phyloP scores from a whole-genome alignment of 192 early-diverging fungal genomes.

The Gaertneriomyces semiglobifer region DNA sequence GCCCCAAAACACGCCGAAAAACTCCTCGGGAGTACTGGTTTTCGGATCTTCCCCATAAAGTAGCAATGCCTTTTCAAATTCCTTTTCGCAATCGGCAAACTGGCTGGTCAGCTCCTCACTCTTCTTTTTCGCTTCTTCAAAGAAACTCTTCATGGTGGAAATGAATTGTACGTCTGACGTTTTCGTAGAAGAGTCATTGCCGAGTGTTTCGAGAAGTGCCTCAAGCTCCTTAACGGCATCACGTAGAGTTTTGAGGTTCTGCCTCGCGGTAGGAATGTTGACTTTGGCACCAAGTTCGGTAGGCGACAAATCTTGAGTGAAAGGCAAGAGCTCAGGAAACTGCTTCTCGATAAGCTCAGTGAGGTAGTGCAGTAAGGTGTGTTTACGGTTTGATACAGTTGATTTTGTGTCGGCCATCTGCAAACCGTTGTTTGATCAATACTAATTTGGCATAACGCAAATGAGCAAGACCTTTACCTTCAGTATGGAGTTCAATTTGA shows the following conservation, averaged over 20 bases:
- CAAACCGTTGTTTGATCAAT: too few species aligned
- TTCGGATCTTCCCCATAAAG: slow-evolving; percentile 53
- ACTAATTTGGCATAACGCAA: too few species aligned
- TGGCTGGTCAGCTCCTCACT: slow-evolving; percentile 29
- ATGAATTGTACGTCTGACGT: slow-evolving; percentile 17
- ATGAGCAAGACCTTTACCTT: slow-evolving; percentile 34
- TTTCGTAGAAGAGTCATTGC: slow-evolving; percentile 9
- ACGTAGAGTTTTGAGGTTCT: slow-evolving; percentile 33
- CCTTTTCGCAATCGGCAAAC: slow-evolving; percentile 42
- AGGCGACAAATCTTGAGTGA: slow-evolving; percentile 38
- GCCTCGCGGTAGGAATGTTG: slow-evolving; percentile 40
- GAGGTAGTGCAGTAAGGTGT: slow-evolving; percentile 49
- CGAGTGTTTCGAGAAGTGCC: slow-evolving; percentile 25
- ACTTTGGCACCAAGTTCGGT: slow-evolving; percentile 50
- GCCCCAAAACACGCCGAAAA: slow-evolving; percentile 46
- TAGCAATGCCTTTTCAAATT: slow-evolving; percentile 34
- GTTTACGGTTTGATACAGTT: slow-evolving; percentile 35
- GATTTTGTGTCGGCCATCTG: slow-evolving; percentile 52
- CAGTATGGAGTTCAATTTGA: slow-evolving; percentile 45
- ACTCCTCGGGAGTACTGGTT: slow-evolving; percentile 49
- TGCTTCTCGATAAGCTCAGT: slow-evolving; percentile 44
- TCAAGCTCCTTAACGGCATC: slow-evolving; percentile 41
- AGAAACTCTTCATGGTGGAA: slow-evolving; percentile 33
- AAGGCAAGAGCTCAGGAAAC: slow-evolving; percentile 41
- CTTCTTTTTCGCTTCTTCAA: slow-evolving; percentile 27